Conservation (phyloP, 116 monocot species). For the Trichopus zeylanicus region DNA sequence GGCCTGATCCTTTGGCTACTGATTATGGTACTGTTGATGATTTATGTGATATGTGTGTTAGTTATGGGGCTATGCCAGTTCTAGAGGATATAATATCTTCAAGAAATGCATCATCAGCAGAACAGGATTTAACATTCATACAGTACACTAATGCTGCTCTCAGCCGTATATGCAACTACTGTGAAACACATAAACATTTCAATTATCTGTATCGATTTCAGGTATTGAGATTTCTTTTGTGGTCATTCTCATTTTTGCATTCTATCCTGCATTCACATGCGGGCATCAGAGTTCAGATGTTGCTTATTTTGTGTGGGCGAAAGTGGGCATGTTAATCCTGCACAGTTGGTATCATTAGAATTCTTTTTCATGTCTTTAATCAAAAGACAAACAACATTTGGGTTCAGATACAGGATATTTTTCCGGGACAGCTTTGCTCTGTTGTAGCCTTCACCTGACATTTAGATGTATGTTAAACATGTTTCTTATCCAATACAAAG, state of each 20-base stretch:
- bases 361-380: too few relatives aligned
- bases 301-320: not conserved
- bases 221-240: conserved; percentile 24
- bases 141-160: conserved; percentile 55
- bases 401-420: too few relatives aligned
- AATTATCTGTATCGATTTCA: conserved; percentile 90
- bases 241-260: not conserved
- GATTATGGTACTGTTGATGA: conserved; percentile 96
- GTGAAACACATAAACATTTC: conserved; percentile 84
- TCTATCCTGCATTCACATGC: not conserved
- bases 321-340: not conserved
- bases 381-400: too few relatives aligned
- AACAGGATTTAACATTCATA: conserved; percentile 36
- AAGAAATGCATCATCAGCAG: conserved; percentile 27
- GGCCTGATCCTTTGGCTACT: conserved; percentile 70
- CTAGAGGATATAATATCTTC: conserved; percentile 49
- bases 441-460: too few relatives aligned
- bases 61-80: conserved; percentile 70
- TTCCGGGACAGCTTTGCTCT: too few relatives aligned
- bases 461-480: too few relatives aligned
- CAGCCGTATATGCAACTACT: conserved; percentile 76
- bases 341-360: too few relatives aligned
- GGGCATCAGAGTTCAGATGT: not conserved
- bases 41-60: conserved; percentile 77
- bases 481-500: too few relatives aligned